Conservation (phyloP, 2,329 filamentous ascomycete species). For the Xylaria arbuscula region DNA sequence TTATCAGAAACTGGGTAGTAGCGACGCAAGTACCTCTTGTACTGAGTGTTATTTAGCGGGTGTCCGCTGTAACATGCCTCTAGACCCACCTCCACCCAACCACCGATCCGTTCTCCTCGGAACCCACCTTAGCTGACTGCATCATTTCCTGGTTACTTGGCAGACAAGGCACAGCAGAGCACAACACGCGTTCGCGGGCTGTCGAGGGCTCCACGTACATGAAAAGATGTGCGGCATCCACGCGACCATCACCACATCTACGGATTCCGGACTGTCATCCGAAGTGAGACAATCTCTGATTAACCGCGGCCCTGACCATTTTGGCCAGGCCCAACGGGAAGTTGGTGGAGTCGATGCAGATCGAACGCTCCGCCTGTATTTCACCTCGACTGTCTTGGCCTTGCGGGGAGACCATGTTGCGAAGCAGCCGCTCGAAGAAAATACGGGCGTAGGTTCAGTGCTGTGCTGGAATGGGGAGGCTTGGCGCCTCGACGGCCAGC, state of each 20-base stretch:
- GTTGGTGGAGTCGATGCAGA: slow-evolving; percentile 41
- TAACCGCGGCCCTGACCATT: slow-evolving; percentile 70
- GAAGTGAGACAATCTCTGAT: slow-evolving; percentile 59
- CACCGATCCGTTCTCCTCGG: not conserved
- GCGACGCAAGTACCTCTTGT: too few species aligned
- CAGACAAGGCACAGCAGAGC: too few species aligned
- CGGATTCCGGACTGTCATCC: slow-evolving; percentile 48
- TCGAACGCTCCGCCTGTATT: slow-evolving; percentile 55
- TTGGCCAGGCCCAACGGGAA: slow-evolving; percentile 56
- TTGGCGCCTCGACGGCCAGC: slow-evolving; percentile 74
- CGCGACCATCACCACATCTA: slow-evolving; percentile 57
- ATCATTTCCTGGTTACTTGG: not conserved
- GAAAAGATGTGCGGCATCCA: slow-evolving; percentile 71
- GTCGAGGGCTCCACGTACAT: not conserved
- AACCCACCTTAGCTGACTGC: not conserved
- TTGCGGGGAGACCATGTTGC: slow-evolving; percentile 80
- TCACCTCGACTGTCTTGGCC: slow-evolving; percentile 88
- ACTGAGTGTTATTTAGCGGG: not conserved
- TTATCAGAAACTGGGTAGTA: too few species aligned
- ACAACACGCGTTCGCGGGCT: slow-evolving; percentile 8
- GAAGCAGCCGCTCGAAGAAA: slow-evolving; percentile 76
- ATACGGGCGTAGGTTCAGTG: slow-evolving; percentile 64
- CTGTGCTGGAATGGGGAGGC: slow-evolving; percentile 99
- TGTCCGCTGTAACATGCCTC: too few species aligned
- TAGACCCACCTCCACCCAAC: not conserved